phyloP scores from a whole-genome alignment of 2,329 filamentous ascomycete species.

The Trichoderma afroharzianum region DNA sequence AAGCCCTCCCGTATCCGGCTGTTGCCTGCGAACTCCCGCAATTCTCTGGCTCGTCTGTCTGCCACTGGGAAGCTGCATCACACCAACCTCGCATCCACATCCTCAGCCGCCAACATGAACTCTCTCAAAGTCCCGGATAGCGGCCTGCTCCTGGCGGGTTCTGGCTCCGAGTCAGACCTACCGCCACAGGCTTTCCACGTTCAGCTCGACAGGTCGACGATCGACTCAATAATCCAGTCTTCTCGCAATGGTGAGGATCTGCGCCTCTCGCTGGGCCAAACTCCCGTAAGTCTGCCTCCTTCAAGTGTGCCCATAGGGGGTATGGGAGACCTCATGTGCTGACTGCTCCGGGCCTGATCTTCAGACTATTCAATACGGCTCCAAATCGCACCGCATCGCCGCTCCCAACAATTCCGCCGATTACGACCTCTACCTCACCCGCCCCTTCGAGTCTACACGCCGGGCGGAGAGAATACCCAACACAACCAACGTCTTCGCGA shows the following conservation, averaged over 20 bases:
- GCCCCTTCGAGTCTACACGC: slow-evolving; percentile 45
- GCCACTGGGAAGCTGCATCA: not conserved
- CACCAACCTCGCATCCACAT: not conserved
- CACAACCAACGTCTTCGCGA: slow-evolving; percentile 50
- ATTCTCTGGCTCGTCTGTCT: slow-evolving; percentile 1
- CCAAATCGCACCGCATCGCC: slow-evolving; percentile 46
- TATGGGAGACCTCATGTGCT: slow-evolving; percentile 17
- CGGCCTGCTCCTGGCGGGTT: slow-evolving; percentile 55
- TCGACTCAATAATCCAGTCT: slow-evolving; percentile 61
- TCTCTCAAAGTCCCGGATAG: slow-evolving; percentile 54
- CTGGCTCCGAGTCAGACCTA: slow-evolving; percentile 38
- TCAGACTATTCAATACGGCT: slow-evolving; percentile 54
- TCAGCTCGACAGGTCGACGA: slow-evolving; percentile 53
- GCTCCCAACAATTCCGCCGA: slow-evolving; percentile 43
- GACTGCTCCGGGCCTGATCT: slow-evolving; percentile 10
- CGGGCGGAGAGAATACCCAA: slow-evolving; percentile 48
- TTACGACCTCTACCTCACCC: slow-evolving; percentile 56
- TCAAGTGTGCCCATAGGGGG: not conserved
- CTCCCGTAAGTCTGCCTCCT: slow-evolving; percentile 50
- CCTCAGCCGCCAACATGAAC: slow-evolving; percentile 38
- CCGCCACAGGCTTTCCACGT: slow-evolving; percentile 57
- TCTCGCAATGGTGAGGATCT: slow-evolving; percentile 55
- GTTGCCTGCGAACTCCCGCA: not conserved
- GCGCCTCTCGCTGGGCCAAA: slow-evolving; percentile 54
- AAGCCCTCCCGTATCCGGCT: not conserved